Conservation (phyloP, 2,329 filamentous ascomycete species). For the Phaeoacremonium minimum region DNA sequence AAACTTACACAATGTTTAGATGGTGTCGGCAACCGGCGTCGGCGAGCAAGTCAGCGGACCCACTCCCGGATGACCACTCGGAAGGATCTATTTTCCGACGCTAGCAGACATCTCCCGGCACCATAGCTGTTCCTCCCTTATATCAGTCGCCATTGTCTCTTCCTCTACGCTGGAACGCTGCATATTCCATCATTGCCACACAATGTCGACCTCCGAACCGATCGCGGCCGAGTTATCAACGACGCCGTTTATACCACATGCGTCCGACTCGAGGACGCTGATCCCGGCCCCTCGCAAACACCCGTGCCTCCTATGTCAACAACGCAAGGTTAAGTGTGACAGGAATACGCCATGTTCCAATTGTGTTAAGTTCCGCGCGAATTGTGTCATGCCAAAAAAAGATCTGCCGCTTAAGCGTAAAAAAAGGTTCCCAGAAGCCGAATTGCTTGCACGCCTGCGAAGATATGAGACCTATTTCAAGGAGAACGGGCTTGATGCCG, state of each 20-base stretch:
- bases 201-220: background rate
- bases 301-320: conserved; percentile 1
- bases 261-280: background rate
- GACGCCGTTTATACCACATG: background rate
- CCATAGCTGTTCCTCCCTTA: background rate
- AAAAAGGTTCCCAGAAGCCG: background rate
- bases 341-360: background rate
- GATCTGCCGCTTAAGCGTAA: background rate
- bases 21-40: background rate
- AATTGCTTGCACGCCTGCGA: background rate
- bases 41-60: background rate
- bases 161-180: background rate
- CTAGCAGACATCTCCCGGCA: background rate
- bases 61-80: background rate
- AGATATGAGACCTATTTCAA: background rate
- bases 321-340: conserved; percentile 1
- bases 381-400: background rate
- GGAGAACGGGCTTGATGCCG: background rate
- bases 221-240: background rate
- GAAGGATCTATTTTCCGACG: background rate
- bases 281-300: background rate
- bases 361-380: background rate
- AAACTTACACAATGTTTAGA: no score
- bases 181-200: background rate
- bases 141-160: background rate